Evolutionary conservation across 2,329 filamentous ascomycete genomes (phyloP), one percentile per base, ranked within the genome.

Genomic region (Sporothrix inflata): DNA sequence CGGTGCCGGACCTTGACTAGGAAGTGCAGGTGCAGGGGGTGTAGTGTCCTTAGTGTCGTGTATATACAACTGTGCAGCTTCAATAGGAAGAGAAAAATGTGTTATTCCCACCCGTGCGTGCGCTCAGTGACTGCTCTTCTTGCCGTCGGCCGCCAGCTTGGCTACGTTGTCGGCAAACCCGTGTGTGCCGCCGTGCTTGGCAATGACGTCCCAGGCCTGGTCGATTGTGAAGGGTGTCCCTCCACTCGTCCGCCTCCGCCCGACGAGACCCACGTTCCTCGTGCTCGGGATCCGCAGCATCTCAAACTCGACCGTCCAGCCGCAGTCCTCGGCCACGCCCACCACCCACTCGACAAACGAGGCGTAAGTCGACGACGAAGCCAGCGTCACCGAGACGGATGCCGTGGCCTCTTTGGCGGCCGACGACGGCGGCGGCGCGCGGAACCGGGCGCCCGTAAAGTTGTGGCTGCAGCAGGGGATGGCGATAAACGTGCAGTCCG

Each of bases 381-480:
- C 85, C 30, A 73, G 47, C 61, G 79, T 78, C 77, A 83, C 84
- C 71, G 85, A 82, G 66, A 71, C 70, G 1, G 87, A 86, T 9
- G 84, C 81, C 7, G 86, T 85, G 16, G 92, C 91, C 38, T 65
- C 51, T 75, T 86, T 86, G 63, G 79, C 78, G 76, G 83, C 84
- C 70, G 85, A 81, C 69, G 68, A 42, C 1, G 88, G 87, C 9
- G 85, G 82, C 9, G 87, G 85, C 19, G 92, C 91, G 21, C 96
- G 90, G 79, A 91, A 96, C 73, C 82, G 85, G 30, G 88, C 87
- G 1, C 96, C 96, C 0, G 90, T 89, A 1, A 99, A 88, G 73
- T 92, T 88, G 82, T 98, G 94, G 75, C 93, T 97, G 83, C 96
- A 99, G 83, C 96, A 99, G 1, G 96, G 96, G 60, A 99, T 97